These are phyloP conservation scores for Colletotrichum scovillei DNA, from an alignment of 2,329 filamentous ascomycete genomes.

Conservation along the genomic window DNA sequence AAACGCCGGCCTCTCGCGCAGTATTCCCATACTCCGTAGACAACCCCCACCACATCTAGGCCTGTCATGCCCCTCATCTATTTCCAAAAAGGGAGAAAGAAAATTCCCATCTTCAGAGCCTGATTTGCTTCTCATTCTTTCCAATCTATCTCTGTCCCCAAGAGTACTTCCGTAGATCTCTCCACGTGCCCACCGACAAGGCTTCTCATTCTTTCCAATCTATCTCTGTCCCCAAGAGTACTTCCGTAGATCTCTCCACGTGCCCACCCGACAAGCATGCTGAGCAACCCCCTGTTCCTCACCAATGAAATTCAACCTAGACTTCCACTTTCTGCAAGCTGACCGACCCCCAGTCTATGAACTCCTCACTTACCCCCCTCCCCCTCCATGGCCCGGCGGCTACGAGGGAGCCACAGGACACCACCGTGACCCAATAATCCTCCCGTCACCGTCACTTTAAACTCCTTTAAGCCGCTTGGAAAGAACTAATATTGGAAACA, in stretches of 20 bases:
- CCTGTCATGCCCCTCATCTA: not conserved
- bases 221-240: not conserved
- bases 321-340: slow-evolving; percentile 1
- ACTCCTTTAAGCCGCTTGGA: not conserved
- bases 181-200: not conserved
- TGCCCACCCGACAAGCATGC: too few species aligned
- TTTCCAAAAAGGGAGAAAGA: too few species aligned
- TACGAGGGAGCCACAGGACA: not conserved
- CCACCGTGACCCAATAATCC: not conserved
- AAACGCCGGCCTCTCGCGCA: too few species aligned
- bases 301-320: not conserved
- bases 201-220: too few species aligned
- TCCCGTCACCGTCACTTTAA: not conserved
- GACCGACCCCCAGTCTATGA: not conserved
- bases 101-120: too few species aligned
- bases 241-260: not conserved
- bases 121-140: too few species aligned
- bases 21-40: too few species aligned
- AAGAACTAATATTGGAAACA: not conserved
- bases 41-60: too few species aligned
- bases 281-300: not conserved
- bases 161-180: not conserved
- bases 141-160: too few species aligned
- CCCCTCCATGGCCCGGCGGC: not conserved
- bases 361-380: not conserved